Evolutionary conservation across 1,284 basidiomycete genomes (phyloP).

Genomic region (Melampsora americana): DNA sequence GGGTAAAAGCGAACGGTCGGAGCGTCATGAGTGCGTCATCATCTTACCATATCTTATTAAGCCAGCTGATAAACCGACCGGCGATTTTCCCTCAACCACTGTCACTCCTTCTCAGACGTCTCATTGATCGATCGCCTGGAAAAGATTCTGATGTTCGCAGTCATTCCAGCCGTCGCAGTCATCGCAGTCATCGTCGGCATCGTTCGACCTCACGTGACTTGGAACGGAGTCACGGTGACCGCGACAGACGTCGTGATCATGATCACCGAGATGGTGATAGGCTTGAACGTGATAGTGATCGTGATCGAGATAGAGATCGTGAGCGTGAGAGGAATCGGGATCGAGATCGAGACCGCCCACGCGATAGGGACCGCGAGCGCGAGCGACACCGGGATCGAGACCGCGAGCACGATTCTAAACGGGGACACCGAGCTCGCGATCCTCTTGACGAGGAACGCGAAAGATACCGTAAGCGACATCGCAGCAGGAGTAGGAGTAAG

Average conservation of each 20-base stretch:
- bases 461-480: conserved; percentile 60
- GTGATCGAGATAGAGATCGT: conserved; percentile 18
- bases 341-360: conserved; percentile 30
- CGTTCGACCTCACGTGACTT: conserved; percentile 37
- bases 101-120: neutral
- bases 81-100: no score
- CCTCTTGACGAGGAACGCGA: conserved; percentile 52
- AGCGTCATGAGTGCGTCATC: conserved; percentile 28
- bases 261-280: conserved; percentile 33
- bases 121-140: conserved; percentile 21
- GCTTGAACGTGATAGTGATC: conserved; percentile 11
- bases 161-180: conserved; percentile 23
- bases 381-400: conserved; percentile 53
- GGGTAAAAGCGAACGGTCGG: conserved; percentile 22
- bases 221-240: conserved; percentile 27
- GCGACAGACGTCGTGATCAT: conserved; percentile 38
- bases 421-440: conserved; percentile 53
- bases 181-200: conserved; percentile 32
- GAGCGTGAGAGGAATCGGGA: conserved; percentile 35
- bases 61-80: neutral
- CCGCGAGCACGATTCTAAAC: conserved; percentile 54
- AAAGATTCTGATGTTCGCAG: conserved; percentile 40
- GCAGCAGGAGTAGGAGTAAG: conserved; percentile 48
- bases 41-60: neutral
- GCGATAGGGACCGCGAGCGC: conserved; percentile 41